A percentile compares a stretch with the other conserved stretches of the same genome.
These are phyloP conservation scores for Rubia occidens DNA, from an alignment of 305 asterid genomes.

Conservation along the genomic window DNA sequence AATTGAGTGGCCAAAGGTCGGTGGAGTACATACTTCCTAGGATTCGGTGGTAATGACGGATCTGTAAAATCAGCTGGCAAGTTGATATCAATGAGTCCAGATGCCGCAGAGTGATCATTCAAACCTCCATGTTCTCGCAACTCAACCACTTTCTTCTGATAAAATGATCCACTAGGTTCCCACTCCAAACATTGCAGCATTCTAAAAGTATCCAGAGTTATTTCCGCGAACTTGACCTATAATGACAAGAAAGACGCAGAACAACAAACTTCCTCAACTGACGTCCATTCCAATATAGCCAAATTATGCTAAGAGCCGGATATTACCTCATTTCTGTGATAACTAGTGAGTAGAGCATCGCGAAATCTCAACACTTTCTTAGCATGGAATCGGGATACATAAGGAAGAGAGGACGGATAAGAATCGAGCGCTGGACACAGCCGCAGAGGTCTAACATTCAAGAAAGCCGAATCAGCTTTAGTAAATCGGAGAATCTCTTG, in stretches of 20 bases:
- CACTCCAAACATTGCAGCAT: conserved; percentile 98
- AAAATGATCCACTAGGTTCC: conserved; percentile 90
- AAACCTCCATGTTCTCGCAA: conserved; percentile 48
- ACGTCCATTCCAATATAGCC: not conserved
- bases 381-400: conserved; percentile 82
- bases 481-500: conserved; percentile 78
- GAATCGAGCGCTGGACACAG: conserved; percentile 69
- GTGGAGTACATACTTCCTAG: conserved; percentile 75
- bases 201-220: conserved; percentile 81
- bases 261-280: conserved; percentile 6
- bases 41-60: conserved; percentile 92
- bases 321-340: conserved; percentile 78
- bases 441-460: conserved; percentile 63
- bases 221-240: conserved; percentile 92
- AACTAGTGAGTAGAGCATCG: conserved; percentile 83
- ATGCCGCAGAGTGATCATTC: conserved; percentile 65
- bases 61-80: conserved; percentile 84
- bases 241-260: conserved; percentile 20
- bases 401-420: conserved; percentile 64
- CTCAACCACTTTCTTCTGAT: conserved; percentile 55
- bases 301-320: not conserved
- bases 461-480: conserved; percentile 43
- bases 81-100: conserved; percentile 85
- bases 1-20: conserved; percentile 83
- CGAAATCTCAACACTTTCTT: conserved; percentile 80